Evolutionary conservation across 2,329 filamentous ascomycete species (phyloP), one percentile per base, ranked within the genome.

Genomic region (Cytospora piceae): DNA sequence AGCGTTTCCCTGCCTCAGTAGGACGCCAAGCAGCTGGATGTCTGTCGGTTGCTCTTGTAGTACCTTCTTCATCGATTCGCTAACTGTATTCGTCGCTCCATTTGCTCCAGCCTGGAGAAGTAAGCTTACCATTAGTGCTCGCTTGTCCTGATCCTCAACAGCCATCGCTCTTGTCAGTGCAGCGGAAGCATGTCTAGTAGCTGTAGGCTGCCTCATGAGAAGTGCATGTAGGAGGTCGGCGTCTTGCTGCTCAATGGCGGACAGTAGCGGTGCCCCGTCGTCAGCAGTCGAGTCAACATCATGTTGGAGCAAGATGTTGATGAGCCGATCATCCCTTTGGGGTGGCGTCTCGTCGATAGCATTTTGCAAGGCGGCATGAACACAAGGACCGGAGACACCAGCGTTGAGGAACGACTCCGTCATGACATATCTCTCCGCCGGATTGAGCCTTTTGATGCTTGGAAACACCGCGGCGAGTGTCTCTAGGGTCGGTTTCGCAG

Each of bases 261-360:
- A 76, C 0, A 79, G 73, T 17, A 87, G 76, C 2, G 79, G 80
- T n/a, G 79, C 76, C 0, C 84, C 83, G 31, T 82, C 79, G 52
- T 83, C 82, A 62, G 82, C 83, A 68, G 85, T 86, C 46, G 85
- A 78, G 57, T 87, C 84, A 4, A 82, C 82, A 17, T 82, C 80
- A 66, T 85, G 77, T 2, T 79, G 77, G 6, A 88, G 74, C 4
- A 87, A 74, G 5, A 87, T 76, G 8, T 79, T 77, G 62, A 88
- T 83, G 14, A 88, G 74, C 1, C 78, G 77, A 52, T 82, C 79
- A 49, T 87, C 85, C 46, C 83, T 77, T 51, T 77, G 75, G 0
- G 80, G 77, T 1, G 78, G 77, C 15, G 79, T 76, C 52, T 85
- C 81, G 17, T 79, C 78, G 52, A 87, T 81, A n/a, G 82, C 82